Base-by-base conservation (phyloP, 2,329 filamentous ascomycete genomes). In the Fusarium sp. region DNA sequence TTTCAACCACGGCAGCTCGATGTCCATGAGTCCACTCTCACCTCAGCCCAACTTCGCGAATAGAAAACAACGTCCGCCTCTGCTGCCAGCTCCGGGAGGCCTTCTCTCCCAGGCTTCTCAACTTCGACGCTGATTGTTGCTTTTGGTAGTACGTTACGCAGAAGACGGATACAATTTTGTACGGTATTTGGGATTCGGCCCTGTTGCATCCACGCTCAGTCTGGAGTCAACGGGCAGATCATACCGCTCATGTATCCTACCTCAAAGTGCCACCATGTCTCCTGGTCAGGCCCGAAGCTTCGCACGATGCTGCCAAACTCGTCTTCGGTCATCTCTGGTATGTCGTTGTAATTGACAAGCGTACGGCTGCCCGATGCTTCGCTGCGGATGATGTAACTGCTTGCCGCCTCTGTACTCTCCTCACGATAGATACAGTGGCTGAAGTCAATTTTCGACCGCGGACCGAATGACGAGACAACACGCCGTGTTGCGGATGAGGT, bases 21-120 rank as follows among this genome's bases (percentile, higher is more conserved):
- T 29, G 21, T 46, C 58, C 42, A 43, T 53, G 48, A 36, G 46
- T 54, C 43, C 36, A 45, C 43, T 69, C 76, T 77, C 78, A 90
- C 89, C 80, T 89, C 84, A 60, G 90, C 90, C 90, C 91, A 93
- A 49, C 82, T 83, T 71, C 84, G 86, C 14, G 90, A 91, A 78
- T 90, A 93, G 75, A 93, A 92, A n/a, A 93, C 86, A 18, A 91
- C 84, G 72, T 93, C 88, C 23, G 89, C 90, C 69, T 85, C 81
- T 36, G 81, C 80, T 25, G 89, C 89, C 46, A 92, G 82, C 27
- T 85, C 81, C 48, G 81, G 78, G 55, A 93, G 81, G 4, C 88
- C 89, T 27, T 78, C 76, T 13, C 91, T 84, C 14, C 82, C 83
- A 4, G 90, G 90, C 75, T 91, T 93, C 79, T 93, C 91, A 40